Percentiles rank a stretch among this genome's conserved stretches.
Conservation (phyloP, 73 alveolate species). For the Symbiodinium natans region DNA sequence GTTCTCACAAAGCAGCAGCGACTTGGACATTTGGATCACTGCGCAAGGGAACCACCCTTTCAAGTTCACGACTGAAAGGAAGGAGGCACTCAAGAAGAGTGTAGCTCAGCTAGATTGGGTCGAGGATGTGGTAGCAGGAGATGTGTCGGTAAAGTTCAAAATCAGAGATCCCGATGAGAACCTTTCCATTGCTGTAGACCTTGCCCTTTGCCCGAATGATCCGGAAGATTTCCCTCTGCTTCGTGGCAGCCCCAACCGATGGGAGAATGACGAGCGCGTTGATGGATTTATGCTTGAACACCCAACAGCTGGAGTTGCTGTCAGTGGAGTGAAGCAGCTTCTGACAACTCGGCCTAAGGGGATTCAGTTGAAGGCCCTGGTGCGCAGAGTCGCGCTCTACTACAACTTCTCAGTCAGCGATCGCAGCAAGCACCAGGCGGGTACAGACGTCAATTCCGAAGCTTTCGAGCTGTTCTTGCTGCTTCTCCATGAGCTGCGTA, state of each 20-base stretch:
- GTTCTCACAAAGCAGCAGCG: background rate
- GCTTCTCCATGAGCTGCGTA: background rate
- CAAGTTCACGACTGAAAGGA: background rate
- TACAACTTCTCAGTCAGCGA: background rate
- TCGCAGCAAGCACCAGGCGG: background rate
- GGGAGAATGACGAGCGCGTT: background rate
- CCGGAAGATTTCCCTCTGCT: background rate
- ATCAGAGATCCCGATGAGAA: background rate
- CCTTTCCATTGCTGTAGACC: background rate
- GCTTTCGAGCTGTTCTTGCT: background rate
- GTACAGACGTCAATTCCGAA: background rate
- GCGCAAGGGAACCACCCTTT: background rate
- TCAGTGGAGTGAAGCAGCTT: background rate
- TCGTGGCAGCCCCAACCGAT: background rate
- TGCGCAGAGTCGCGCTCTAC: background rate
- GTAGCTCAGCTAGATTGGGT: background rate
- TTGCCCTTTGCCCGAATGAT: background rate
- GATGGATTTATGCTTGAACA: background rate
- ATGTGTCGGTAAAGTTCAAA: background rate
- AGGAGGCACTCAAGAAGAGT: background rate
- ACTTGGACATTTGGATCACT: background rate
- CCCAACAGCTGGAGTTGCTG: background rate
- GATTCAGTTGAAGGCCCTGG: background rate
- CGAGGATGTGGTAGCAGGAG: background rate
- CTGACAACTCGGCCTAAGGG: background rate